Percentiles rank a stretch among this genome's conserved stretches.
These are phyloP conservation scores for Lachancea dasiensis DNA, from an alignment of 805 yeast species.

Conservation along the genomic window DNA sequence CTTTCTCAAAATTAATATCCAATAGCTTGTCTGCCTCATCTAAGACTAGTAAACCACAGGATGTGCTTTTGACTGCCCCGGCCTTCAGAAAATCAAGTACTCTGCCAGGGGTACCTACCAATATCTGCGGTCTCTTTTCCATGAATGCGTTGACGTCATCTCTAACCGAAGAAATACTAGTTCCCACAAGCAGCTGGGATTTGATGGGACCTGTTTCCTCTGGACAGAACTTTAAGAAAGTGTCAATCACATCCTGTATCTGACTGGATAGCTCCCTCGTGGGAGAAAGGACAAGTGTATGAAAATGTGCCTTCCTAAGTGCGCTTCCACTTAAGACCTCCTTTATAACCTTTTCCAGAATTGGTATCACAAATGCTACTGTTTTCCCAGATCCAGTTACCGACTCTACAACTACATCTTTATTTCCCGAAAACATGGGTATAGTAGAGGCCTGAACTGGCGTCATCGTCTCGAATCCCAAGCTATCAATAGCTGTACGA, in stretches of 20 bases:
- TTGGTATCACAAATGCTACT: slow-evolving; percentile 79
- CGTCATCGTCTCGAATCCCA: slow-evolving; percentile 81
- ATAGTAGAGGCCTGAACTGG: slow-evolving; percentile 96
- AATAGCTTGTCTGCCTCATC: slow-evolving; percentile 93
- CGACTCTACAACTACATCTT: slow-evolving; percentile 95
- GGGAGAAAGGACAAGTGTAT: slow-evolving; percentile 63
- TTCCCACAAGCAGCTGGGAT: slow-evolving; percentile 53
- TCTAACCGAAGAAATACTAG: slow-evolving; percentile 51
- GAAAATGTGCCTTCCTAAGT: slow-evolving; percentile 57
- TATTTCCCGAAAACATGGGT: slow-evolving; percentile 74
- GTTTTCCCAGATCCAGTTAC: slow-evolving; percentile 99
- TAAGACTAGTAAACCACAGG: slow-evolving; percentile 67
- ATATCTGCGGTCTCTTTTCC: slow-evolving; percentile 55
- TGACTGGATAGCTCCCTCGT: slow-evolving; percentile 67
- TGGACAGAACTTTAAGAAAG: slow-evolving; percentile 53
- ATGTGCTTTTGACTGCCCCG: slow-evolving; percentile 52
- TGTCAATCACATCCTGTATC: slow-evolving; percentile 59
- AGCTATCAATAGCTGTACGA: slow-evolving; percentile 55
- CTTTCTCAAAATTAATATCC: slow-evolving; percentile 68
- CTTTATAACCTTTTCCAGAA: slow-evolving; percentile 55
- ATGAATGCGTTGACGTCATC: slow-evolving; percentile 64
- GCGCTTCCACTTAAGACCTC: slow-evolving; percentile 29
- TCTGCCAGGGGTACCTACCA: slow-evolving; percentile 93
- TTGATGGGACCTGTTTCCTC: slow-evolving; percentile 38
- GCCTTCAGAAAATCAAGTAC: slow-evolving; percentile 60